These are phyloP conservation scores for Neurospora intermedia DNA, from an alignment of 495 filamentous ascomycete species.

Conservation along the genomic window DNA sequence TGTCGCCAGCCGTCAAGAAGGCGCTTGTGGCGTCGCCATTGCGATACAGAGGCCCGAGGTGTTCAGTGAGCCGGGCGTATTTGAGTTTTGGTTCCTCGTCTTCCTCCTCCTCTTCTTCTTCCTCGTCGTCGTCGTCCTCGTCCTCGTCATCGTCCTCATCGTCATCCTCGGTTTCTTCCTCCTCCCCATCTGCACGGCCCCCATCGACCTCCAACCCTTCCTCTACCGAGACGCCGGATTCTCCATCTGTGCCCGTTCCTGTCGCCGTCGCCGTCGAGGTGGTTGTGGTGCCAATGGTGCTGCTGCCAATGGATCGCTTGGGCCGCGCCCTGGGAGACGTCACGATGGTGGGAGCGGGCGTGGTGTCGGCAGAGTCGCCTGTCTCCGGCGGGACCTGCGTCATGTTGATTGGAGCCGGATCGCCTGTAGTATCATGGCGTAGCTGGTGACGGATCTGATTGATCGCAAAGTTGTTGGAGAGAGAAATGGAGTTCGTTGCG, in stretches of 20 bases:
- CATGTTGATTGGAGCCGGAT: constrained; percentile 24
- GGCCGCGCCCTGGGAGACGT: background rate
- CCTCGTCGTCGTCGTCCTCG: constrained; percentile 38
- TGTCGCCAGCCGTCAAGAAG: constrained; percentile 84
- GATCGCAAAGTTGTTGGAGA: constrained; percentile 1
- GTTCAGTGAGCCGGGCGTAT: constrained; percentile 74
- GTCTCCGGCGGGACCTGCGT: constrained; percentile 32
- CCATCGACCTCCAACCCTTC: constrained; percentile 5
- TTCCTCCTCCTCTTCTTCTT: constrained; percentile 60
- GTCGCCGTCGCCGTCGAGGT: background rate
- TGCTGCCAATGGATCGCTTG: background rate
- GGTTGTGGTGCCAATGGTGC: background rate
- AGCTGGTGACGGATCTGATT: background rate
- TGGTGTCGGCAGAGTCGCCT: constrained; percentile 22
- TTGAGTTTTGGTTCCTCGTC: constrained; percentile 96
- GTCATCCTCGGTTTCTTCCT: constrained; percentile 19
- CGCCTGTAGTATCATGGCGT: constrained; percentile 19
- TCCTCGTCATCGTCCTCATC: constrained; percentile 35
- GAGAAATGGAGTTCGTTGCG: background rate
- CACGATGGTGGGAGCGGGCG: background rate
- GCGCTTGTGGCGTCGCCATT: constrained; percentile 91
- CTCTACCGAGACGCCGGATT: background rate
- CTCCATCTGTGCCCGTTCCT: background rate
- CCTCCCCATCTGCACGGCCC: constrained; percentile 2
- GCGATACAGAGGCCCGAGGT: constrained; percentile 70